A percentile compares a stretch with the other conserved stretches of the same genome.
Conservation (phyloP, 257 asterid species). For the Phtheirospermum japonicum region DNA sequence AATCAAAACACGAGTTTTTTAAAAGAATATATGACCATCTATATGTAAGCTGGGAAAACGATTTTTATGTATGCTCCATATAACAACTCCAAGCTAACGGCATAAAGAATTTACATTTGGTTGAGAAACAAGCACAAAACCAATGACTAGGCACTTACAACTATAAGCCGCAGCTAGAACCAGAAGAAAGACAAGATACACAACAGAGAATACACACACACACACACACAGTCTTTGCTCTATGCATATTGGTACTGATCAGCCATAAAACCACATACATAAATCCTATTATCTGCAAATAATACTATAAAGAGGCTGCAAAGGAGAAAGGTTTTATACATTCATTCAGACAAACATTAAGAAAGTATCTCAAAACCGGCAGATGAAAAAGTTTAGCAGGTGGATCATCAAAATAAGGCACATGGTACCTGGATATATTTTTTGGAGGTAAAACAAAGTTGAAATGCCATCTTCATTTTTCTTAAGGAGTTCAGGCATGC, state of each 20-base stretch:
- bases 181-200: neutral
- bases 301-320: neutral
- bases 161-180: too few relatives aligned
- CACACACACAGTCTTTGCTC: neutral
- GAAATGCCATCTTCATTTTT: conserved; percentile 98
- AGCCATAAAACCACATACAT: neutral
- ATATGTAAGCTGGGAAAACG: neutral
- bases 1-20: too few relatives aligned
- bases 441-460: conserved; percentile 93
- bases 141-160: too few relatives aligned
- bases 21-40: neutral
- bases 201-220: neutral
- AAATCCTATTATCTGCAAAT: conserved; percentile 3
- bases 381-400: conserved; percentile 21
- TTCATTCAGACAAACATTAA: neutral
- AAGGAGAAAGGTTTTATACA: neutral
- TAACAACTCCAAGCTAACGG: neutral
- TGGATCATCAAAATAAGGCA: conserved; percentile 21
- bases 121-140: neutral
- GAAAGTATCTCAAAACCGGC: neutral
- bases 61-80: neutral
- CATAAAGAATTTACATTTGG: neutral
- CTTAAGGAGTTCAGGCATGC: conserved; percentile 90
- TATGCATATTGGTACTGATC: conserved; percentile 6
- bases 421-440: conserved; percentile 85